Base-by-base conservation (phyloP, 73 alveolate genomes). In the Paramecium biaurelia region DNA sequence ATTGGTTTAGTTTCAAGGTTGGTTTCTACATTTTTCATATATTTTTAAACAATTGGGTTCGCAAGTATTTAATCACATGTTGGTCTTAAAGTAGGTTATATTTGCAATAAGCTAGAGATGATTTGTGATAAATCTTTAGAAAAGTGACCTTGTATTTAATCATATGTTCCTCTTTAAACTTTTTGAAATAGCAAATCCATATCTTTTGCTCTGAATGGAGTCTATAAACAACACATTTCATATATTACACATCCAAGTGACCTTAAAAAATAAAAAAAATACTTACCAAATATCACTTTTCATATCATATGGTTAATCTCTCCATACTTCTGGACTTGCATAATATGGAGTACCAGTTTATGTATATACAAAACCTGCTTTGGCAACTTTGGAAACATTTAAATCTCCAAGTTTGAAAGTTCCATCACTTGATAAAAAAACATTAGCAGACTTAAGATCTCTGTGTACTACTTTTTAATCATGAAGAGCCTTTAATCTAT, bases 371-470 rank as follows among this genome's bases (percentile, higher is more conserved):
- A 89, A 85, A 2, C 96, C 97, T 30, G 70, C 57, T 76, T 94
- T 94, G 11, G 96, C 93, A 0, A 93, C 97, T 85, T 92, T 93
- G 1, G 96, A 84, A 23, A 93, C 97, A 67, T 93, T 93, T 87
- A 93, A 42, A 76, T 94, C 96, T 4, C 96, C 96, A 5, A 93
- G 92, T 89, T 95, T 95, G 23, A 96, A 95, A 37, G 97, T 89
- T 1, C 97, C 98, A 92, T 96, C 99, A 68, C 93, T 86, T 26
- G 93, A 86, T 49, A 96, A 85, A 90, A 96, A 96, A 20, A 96
- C 92, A 79, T 96, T 96, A 23, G 99, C 98, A 57, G 97, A 92
- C 47, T 94, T 94, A 84, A 94, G 34, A 57, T 94, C 97, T 85
- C 97, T 85, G 57, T 94, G 97, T 11, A 85, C 89, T 47, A 94